phyloP scores from a whole-genome alignment of 2,329 filamentous ascomycete genomes.

The Tolypocladium nubicola region DNA sequence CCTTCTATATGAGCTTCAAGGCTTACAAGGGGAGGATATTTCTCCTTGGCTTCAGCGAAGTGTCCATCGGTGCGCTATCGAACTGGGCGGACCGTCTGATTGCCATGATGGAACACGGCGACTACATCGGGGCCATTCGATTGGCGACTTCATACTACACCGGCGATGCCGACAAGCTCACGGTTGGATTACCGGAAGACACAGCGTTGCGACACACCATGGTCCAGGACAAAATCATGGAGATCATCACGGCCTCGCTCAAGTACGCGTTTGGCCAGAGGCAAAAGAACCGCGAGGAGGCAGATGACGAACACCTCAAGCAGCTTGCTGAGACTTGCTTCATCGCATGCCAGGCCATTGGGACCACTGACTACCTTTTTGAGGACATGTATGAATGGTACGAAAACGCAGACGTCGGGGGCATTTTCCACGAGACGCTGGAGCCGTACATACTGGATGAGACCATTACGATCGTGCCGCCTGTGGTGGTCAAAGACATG shows the following conservation, averaged over 20 bases:
- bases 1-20: conserved; percentile 96
- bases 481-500: conserved; percentile 74
- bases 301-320: conserved; percentile 51
- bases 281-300: conserved; percentile 32
- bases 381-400: conserved; percentile 87
- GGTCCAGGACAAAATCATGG: conserved; percentile 79
- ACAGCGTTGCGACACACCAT: conserved; percentile 63
- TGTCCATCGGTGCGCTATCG: conserved; percentile 82
- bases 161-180: conserved; percentile 86
- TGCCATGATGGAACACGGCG: conserved; percentile 92
- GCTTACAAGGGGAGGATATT: conserved; percentile 92
- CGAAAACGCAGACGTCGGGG: conserved; percentile 61
- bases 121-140: conserved; percentile 84
- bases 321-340: conserved; percentile 80
- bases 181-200: conserved; percentile 85
- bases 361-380: conserved; percentile 75
- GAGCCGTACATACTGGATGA: conserved; percentile 81
- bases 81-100: conserved; percentile 95
- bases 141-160: conserved; percentile 88
- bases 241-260: conserved; percentile 87
- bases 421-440: conserved; percentile 76
- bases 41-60: conserved; percentile 83
- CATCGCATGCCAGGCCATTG: conserved; percentile 66
- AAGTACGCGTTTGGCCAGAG: conserved; percentile 75
- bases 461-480: conserved; percentile 65